These are phyloP conservation scores for Cyclostephanos tholiformis DNA, from an alignment of 108 stramenopile species.

Conservation along the genomic window DNA sequence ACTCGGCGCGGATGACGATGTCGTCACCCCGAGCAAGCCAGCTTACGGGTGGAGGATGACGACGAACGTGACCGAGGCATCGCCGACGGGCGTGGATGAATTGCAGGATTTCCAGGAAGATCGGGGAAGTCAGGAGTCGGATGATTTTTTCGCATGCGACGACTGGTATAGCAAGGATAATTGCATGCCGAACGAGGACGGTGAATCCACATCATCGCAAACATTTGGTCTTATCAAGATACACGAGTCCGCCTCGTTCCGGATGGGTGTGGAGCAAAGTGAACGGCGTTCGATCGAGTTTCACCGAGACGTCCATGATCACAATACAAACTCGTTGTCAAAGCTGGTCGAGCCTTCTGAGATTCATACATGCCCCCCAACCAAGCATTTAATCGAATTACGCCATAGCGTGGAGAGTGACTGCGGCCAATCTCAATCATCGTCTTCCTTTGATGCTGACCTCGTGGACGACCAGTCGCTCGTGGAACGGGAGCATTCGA, in stretches of 20 bases:
- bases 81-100: constrained; percentile 23
- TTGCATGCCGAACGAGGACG: neutral
- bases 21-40: neutral
- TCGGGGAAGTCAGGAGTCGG: neutral
- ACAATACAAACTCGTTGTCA: too few species aligned
- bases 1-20: neutral
- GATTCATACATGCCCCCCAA: neutral
- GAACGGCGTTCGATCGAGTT: neutral
- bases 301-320: neutral
- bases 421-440: constrained; percentile 8
- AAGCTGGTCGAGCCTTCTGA: too few species aligned
- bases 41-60: neutral
- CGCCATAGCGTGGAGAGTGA: constrained; percentile 18
- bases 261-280: neutral
- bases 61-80: constrained; percentile 1
- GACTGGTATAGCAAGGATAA: constrained; percentile 13
- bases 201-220: neutral
- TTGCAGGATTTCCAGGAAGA: constrained; percentile 1
- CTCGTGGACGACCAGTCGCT: neutral
- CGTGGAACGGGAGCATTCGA: neutral
- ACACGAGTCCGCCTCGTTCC: neutral
- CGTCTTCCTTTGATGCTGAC: neutral
- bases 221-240: constrained; percentile 2
- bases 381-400: neutral
- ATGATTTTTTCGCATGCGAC: constrained; percentile 20